A percentile compares a stretch with the other conserved stretches of the same genome.
Evolutionary conservation across 2,329 filamentous ascomycete genomes (phyloP).

Genomic region (Pseudogymnoascus verrucosus): DNA sequence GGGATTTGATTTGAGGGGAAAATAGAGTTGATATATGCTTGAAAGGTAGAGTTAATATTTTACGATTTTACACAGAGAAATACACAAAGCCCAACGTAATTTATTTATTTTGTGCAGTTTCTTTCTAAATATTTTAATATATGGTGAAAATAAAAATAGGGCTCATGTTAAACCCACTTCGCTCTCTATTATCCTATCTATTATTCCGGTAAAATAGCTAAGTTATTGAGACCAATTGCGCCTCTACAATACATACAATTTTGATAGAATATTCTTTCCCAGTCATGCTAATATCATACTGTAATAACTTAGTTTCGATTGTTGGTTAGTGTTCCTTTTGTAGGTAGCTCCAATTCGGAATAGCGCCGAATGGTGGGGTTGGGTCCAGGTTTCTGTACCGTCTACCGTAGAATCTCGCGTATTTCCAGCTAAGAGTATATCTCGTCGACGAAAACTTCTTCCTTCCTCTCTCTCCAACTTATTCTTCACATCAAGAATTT

Average conservation of each 20-base stretch:
- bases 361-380: not conserved
- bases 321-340: not conserved
- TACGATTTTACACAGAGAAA: not conserved
- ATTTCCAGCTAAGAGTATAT: conserved; percentile 6
- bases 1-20: not conserved
- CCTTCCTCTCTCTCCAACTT: not conserved
- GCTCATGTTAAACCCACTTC: not conserved
- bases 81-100: not conserved
- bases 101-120: not conserved
- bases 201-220: not conserved
- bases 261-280: not conserved
- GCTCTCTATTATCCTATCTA: not conserved
- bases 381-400: not conserved
- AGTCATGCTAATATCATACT: not conserved
- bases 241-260: not conserved
- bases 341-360: conserved; percentile 2
- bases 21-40: not conserved
- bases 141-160: not conserved
- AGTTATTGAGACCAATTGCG: not conserved
- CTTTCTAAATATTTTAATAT: not conserved
- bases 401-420: conserved; percentile 7
- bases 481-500: conserved; percentile 7
- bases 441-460: conserved; percentile 7
- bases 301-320: not conserved
- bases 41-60: not conserved